Base-by-base conservation (phyloP, 2,329 filamentous ascomycete species). In the Pyrenophora tritici-repentis region DNA sequence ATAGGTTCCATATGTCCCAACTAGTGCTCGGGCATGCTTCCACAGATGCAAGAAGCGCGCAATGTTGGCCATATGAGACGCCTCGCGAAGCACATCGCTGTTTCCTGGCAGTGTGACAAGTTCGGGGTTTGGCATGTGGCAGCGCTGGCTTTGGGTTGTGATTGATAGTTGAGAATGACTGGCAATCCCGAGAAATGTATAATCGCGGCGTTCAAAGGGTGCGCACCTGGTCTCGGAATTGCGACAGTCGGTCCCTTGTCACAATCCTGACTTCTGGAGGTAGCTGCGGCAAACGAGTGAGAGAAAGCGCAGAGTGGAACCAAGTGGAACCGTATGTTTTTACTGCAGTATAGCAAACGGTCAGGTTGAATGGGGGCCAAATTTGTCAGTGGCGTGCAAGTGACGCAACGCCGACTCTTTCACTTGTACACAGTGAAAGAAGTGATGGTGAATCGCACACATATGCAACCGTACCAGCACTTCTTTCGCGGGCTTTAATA, bases 21-120 rank as follows among this genome's bases (percentile, higher is more conserved):
- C 38, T 1, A 59, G 41, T 3, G 35, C 14, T 34, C 57, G 59
- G 3, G 39, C 36, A n/a, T 62, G 50, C 2, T 20, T 6, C 4
- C 58, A 35, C 0, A 64, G 42, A 14, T 52, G 38, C 14, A 55
- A 4, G 37, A 67, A 65, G 5, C 50, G 51, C 5, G 20, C 20
- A 2, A n/a, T 24, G 39, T 40, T 42, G 32, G 37, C 17, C 45
- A 42, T 40, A n/a, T 12, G 31, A 22, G 33, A 17, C 10, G 40
- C 39, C 2, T 31, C 12, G 10, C 22, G 8, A 4, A 37, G 16
- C 8, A 36, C 24, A 20, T 36, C 20, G 4, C 40, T 33, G 14
- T 44, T 40, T 18, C n/a, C 18, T 14, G 37, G 22, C 1, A 40
- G 14, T n/a, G 10, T 3, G 9, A 33, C 9, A 24, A 13, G 3